These are phyloP conservation scores for Sphaerulina vaccinii DNA, from an alignment of 2,329 filamentous ascomycete genomes.

Conservation along the genomic window DNA sequence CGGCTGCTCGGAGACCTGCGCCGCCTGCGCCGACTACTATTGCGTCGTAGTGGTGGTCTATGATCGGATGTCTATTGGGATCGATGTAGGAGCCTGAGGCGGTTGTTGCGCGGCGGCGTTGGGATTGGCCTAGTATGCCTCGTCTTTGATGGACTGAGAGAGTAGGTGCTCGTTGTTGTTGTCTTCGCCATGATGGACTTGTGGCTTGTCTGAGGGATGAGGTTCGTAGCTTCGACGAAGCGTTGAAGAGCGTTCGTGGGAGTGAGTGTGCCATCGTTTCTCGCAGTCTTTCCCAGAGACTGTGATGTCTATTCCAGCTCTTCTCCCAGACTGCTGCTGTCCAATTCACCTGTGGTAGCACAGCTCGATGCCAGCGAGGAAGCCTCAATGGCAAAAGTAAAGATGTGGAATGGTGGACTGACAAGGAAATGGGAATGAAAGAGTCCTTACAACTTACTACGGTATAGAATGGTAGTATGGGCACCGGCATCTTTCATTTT, in stretches of 20 bases:
- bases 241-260: slow-evolving; percentile 19
- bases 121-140: slow-evolving; percentile 26
- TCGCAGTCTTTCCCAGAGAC: not conserved
- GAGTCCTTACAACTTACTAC: not conserved
- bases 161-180: slow-evolving; percentile 2
- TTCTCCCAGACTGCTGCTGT: not conserved
- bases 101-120: slow-evolving; percentile 32
- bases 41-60: slow-evolving; percentile 92
- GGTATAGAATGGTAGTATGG: not conserved
- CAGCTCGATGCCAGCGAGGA: not conserved
- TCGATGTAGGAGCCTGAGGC: slow-evolving; percentile 21
- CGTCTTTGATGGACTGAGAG: slow-evolving; percentile 22
- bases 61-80: slow-evolving; percentile 74
- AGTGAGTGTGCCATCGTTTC: slow-evolving; percentile 21
- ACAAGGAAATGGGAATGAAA: not conserved
- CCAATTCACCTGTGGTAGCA: not conserved
- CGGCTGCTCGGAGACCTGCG: slow-evolving; percentile 62
- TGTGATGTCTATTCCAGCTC: not conserved
- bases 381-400: not conserved
- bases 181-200: slow-evolving; percentile 12
- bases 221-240: slow-evolving; percentile 16
- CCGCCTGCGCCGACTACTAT: slow-evolving; percentile 57
- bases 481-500: slow-evolving; percentile 5
- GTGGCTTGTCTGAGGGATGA: slow-evolving; percentile 9
- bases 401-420: not conserved